These are phyloP conservation scores for Chaetothyriales sp. DNA, from an alignment of 2,329 filamentous ascomycete genomes.

Conservation along the genomic window DNA sequence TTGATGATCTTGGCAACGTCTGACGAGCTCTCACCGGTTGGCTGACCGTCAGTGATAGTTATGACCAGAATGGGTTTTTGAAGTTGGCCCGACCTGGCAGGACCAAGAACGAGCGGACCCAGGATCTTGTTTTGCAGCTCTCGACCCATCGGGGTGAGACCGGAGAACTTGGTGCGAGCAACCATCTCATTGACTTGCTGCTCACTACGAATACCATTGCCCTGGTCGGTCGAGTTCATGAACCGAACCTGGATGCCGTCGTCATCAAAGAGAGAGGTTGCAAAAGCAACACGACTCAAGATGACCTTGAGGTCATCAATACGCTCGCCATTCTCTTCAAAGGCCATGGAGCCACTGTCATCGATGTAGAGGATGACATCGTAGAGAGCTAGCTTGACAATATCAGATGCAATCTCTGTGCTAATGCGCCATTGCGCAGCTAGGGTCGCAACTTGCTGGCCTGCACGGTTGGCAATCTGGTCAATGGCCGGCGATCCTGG, in stretches of 20 bases:
- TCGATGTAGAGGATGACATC: conserved; percentile 51
- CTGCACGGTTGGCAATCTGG: conserved; percentile 36
- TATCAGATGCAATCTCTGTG: conserved; percentile 46
- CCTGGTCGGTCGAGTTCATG: conserved; percentile 47
- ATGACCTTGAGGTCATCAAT: conserved; percentile 53
- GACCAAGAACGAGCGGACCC: conserved; percentile 42
- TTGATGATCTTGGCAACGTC: conserved; percentile 44
- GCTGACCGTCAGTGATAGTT: conserved; percentile 51
- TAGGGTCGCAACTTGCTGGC: conserved; percentile 38
- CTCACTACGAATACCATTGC: conserved; percentile 41
- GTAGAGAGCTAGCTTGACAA: conserved; percentile 45
- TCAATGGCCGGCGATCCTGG: conserved; percentile 37
- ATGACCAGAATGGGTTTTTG: conserved; percentile 51
- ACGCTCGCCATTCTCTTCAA: conserved; percentile 51
- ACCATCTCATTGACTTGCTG: conserved; percentile 45
- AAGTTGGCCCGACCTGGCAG: conserved; percentile 38
- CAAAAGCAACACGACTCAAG: conserved; percentile 46
- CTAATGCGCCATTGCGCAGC: conserved; percentile 43
- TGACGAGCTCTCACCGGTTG: conserved; percentile 44
- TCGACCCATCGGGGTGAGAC: conserved; percentile 52
- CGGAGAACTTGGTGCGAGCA: conserved; percentile 45
- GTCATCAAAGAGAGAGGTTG: conserved; percentile 52
- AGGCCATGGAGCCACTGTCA: conserved; percentile 55
- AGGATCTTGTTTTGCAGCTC: conserved; percentile 48
- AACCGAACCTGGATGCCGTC: conserved; percentile 54